A percentile compares a stretch with the other conserved stretches of the same genome.
These are phyloP conservation scores for Rutstroemia sp. DNA, from an alignment of 2,329 filamentous ascomycete genomes.

Conservation along the genomic window DNA sequence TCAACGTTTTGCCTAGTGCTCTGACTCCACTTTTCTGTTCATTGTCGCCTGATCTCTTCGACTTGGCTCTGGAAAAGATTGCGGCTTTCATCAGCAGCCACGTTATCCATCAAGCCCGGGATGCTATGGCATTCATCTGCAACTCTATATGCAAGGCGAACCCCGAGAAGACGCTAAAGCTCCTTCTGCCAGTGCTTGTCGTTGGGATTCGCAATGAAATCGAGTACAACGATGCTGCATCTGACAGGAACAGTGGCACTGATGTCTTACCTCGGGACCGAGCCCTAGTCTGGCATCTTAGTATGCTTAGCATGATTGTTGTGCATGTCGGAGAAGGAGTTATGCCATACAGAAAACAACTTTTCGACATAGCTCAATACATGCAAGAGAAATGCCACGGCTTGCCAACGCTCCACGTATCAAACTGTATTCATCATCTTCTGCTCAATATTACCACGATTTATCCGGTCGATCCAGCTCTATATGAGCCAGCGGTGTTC, in stretches of 20 bases:
- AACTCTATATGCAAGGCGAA: constrained; percentile 95
- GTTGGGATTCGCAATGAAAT: constrained; percentile 94
- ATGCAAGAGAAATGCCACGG: constrained; percentile 97
- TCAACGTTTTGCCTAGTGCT: constrained; percentile 88
- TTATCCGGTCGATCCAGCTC: constrained; percentile 81
- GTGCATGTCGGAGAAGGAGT: constrained; percentile 92
- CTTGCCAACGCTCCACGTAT: constrained; percentile 89
- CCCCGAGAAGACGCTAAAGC: constrained; percentile 84
- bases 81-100: constrained; percentile 86
- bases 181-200: constrained; percentile 84
- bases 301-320: constrained; percentile 95
- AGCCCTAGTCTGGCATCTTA: constrained; percentile 92
- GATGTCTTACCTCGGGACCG: constrained; percentile 90
- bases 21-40: constrained; percentile 86
- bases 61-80: constrained; percentile 85
- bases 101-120: constrained; percentile 91
- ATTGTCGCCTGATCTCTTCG: constrained; percentile 87
- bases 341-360: constrained; percentile 77
- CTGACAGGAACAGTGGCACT: constrained; percentile 84
- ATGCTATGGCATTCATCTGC: constrained; percentile 98
- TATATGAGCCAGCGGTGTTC: constrained; percentile 76
- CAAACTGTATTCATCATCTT: constrained; percentile 95
- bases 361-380: constrained; percentile 85
- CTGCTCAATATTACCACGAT: constrained; percentile 90
- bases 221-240: constrained; percentile 91